These are phyloP conservation scores for Herpotrichia juniperi DNA, from an alignment of 2,329 filamentous ascomycete species.

Conservation along the genomic window DNA sequence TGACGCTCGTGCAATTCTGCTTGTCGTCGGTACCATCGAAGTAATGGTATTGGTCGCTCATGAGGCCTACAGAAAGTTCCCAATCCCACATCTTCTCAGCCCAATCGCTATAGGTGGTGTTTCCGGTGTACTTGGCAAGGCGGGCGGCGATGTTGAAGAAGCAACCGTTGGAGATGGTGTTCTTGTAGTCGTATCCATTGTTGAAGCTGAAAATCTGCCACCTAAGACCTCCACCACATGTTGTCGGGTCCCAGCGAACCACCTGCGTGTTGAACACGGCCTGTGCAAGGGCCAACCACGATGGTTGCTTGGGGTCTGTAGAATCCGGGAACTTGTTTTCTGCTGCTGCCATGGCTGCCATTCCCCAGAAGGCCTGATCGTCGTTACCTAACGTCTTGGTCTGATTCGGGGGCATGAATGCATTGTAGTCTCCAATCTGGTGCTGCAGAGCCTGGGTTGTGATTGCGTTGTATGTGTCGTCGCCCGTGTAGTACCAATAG, in stretches of 20 bases:
- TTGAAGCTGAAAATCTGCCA: conserved; percentile 85
- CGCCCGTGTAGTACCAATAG: conserved; percentile 52
- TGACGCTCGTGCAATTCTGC: conserved; percentile 51
- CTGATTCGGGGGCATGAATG: conserved; percentile 80
- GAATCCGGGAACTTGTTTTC: conserved; percentile 57
- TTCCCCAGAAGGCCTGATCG: conserved; percentile 65
- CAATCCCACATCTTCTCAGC: conserved; percentile 68
- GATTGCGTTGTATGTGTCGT: conserved; percentile 46
- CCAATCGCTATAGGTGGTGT: conserved; percentile 63
- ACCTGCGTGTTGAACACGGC: conserved; percentile 78
- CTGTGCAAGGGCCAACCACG: conserved; percentile 70
- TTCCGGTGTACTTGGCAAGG: conserved; percentile 71
- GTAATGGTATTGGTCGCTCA: conserved; percentile 53
- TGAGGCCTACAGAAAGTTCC: conserved; percentile 55
- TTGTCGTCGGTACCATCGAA: conserved; percentile 53
- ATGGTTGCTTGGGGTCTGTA: conserved; percentile 60
- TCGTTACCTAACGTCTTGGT: conserved; percentile 62
- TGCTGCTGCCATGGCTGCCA: conserved; percentile 64
- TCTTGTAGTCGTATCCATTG: conserved; percentile 81
- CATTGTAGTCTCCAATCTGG: conserved; percentile 73
- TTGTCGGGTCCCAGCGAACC: conserved; percentile 69
- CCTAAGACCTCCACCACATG: conserved; percentile 74
- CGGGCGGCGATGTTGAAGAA: conserved; percentile 83
- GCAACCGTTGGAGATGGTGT: conserved; percentile 78
- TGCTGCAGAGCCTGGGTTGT: conserved; percentile 66